Percentiles rank a stretch among this genome's conserved stretches.
phyloP scores from a whole-genome alignment of 73 alveolate species.

The Paramecium pentaurelia region DNA sequence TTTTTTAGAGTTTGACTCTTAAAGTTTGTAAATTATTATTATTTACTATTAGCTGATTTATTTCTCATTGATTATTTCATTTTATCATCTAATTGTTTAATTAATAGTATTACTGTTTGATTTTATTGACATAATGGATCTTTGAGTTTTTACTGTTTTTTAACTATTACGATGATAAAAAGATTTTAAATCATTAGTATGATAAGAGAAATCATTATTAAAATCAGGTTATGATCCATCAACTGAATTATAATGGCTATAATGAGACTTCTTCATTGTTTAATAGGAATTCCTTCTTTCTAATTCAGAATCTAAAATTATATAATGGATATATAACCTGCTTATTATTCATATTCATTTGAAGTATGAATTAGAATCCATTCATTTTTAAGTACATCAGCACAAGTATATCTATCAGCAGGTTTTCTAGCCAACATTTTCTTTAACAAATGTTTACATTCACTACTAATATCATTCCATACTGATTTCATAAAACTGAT shows the following conservation, averaged over 20 bases:
- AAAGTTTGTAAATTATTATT: background rate
- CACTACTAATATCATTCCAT: conserved; percentile 44
- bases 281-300: background rate
- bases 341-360: background rate
- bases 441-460: conserved; percentile 28
- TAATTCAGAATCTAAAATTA: background rate
- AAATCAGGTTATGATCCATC: conserved; percentile 31
- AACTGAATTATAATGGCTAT: conserved; percentile 32
- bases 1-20: conserved; percentile 26
- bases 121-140: conserved; percentile 13
- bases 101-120: background rate
- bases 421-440: conserved; percentile 56
- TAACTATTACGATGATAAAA: conserved; percentile 28
- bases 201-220: conserved; percentile 31
- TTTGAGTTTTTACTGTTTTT: background rate
- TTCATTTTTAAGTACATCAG: conserved; percentile 28
- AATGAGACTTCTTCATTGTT: conserved; percentile 21
- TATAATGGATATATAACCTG: background rate
- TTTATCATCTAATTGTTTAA: background rate
- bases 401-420: conserved; percentile 55
- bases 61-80: conserved; percentile 37
- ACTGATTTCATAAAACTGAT: conserved; percentile 37
- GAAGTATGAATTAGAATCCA: conserved; percentile 48
- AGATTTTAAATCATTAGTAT: conserved; percentile 30
- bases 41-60: conserved; percentile 6